These are phyloP conservation scores for Phaeoacremonium minimum DNA, from an alignment of 2,329 filamentous ascomycete species.

Conservation along the genomic window DNA sequence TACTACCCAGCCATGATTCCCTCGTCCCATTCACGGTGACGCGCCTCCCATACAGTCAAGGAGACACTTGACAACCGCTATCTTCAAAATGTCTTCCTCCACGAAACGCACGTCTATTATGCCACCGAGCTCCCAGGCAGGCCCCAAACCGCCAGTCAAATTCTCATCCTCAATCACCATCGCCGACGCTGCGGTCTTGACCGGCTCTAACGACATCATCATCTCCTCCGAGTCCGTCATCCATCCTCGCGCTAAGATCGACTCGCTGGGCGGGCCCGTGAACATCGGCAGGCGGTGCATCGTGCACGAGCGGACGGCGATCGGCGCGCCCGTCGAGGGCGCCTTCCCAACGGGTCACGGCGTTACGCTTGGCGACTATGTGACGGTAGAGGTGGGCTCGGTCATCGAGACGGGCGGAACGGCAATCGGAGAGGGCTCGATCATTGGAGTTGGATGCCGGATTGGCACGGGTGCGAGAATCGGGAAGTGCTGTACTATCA, in stretches of 20 bases:
- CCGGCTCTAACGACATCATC: slow-evolving; percentile 72
- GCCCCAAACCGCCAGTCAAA: slow-evolving; percentile 57
- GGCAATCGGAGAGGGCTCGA: slow-evolving; percentile 55
- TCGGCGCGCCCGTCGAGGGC: slow-evolving; percentile 42
- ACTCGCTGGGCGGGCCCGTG: slow-evolving; percentile 74
- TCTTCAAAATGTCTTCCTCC: slow-evolving; percentile 35
- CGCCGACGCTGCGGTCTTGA: slow-evolving; percentile 58
- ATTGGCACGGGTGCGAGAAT: slow-evolving; percentile 58
- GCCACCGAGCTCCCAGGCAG: slow-evolving; percentile 45
- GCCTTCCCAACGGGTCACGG: slow-evolving; percentile 29
- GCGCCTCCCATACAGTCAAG: too few relatives aligned
- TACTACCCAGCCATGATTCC: too few relatives aligned
- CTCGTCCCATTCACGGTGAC: too few relatives aligned
- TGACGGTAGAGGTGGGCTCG: slow-evolving; percentile 56
- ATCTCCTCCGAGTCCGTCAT: slow-evolving; percentile 75
- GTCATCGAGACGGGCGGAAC: slow-evolving; percentile 59
- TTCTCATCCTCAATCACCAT: slow-evolving; percentile 58
- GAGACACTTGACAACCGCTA: too few relatives aligned
- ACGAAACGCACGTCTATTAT: slow-evolving; percentile 53
- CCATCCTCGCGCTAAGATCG: slow-evolving; percentile 80
- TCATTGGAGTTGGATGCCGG: slow-evolving; percentile 55
- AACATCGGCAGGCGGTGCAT: slow-evolving; percentile 78
- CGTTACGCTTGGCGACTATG: slow-evolving; percentile 56
- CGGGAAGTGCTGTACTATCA: slow-evolving; percentile 68
- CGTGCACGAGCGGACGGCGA: slow-evolving; percentile 63